Evolutionary conservation across 305 asterid genomes (phyloP), one percentile per base, ranked within the genome.

Genomic region (Fraxinus nigra): DNA sequence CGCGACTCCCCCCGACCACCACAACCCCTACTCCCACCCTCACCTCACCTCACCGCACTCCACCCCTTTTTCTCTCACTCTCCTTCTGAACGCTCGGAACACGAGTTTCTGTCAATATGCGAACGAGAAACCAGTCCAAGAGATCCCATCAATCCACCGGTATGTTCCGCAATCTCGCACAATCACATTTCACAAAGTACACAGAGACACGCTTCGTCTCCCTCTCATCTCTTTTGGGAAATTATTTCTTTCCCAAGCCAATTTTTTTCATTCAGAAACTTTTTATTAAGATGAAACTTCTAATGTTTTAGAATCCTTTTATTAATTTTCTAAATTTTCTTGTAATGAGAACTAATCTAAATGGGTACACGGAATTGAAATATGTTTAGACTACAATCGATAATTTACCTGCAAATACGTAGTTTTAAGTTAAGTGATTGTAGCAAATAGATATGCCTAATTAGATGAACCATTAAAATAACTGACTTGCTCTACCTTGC

Each of bases 111-210:
- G 34, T 78, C 56, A n/a, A 11, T 67, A 91, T 93, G 97, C 89
- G 91, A 83, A 93, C 92, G 61, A 89, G 96, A 86, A 90, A 86
- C 76, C 88, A 86, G 67, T 85, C 92, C 79, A 92, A 84, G 87
- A 84, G 83, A 76, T 83, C 84, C 3, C 87, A 76, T 9, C 84
- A 83, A 70, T 81, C 88, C 82, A 80, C 79, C 26, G 92, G 97
- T 89, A 85, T 32, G 80, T 72, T 22, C 22, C 73, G 32, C 9
- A 35, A 22, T 76, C 78, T 37, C 80, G 74, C 37, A 28, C 74
- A 28, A 24, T 67, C 74, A 67, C 20, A 10, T 56, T 34, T 40
- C 3, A 28, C 61, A n/a, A 20, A 14, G 0, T 11, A 13, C 43
- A 32, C 81, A 9, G 4, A 14, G 34, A 67, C 59, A 16, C 48